Evolutionary conservation across 2,329 filamentous ascomycete species (phyloP).

Genomic region (Didymella keratinophila): DNA sequence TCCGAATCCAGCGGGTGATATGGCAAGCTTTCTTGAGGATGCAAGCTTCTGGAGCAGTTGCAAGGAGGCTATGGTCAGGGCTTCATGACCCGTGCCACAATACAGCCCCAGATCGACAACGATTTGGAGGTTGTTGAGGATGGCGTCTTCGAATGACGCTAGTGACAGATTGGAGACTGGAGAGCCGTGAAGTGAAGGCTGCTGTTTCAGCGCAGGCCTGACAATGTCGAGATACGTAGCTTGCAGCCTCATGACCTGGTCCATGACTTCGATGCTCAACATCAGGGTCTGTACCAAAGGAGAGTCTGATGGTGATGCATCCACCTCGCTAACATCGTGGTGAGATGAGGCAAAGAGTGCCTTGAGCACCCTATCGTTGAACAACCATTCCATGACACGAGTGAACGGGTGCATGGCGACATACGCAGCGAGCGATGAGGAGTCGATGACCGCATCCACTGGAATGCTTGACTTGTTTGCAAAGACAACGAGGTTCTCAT

Average conservation of each 20-base stretch:
- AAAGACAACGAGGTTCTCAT: constrained; percentile 89
- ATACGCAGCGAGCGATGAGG: constrained; percentile 80
- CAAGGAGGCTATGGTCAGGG: constrained; percentile 80
- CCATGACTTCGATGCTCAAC: constrained; percentile 83
- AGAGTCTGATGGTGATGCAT: constrained; percentile 76
- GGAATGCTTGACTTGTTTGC: constrained; percentile 78
- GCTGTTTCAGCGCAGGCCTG: constrained; percentile 75
- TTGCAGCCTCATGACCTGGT: constrained; percentile 83
- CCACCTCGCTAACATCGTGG: constrained; percentile 75
- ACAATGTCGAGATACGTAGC: constrained; percentile 91
- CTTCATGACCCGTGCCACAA: constrained; percentile 82
- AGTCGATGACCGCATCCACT: constrained; percentile 76
- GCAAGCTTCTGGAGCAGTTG: constrained; percentile 86
- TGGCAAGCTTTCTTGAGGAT: constrained; percentile 80
- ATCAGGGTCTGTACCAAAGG: constrained; percentile 81
- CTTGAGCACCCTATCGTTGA: constrained; percentile 86
- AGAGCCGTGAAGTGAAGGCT: constrained; percentile 65
- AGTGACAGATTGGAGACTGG: constrained; percentile 78
- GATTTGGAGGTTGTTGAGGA: constrained; percentile 80
- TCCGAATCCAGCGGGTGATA: constrained; percentile 69
- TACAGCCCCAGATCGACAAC: constrained; percentile 86
- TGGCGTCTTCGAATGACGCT: constrained; percentile 89
- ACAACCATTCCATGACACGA: constrained; percentile 97
- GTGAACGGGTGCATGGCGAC: constrained; percentile 90
- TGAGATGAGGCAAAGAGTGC: constrained; percentile 81